A percentile compares a stretch with the other conserved stretches of the same genome.
Evolutionary conservation across 78 protist species (phyloP).

Genomic region (Dictyostelium intermedium): DNA sequence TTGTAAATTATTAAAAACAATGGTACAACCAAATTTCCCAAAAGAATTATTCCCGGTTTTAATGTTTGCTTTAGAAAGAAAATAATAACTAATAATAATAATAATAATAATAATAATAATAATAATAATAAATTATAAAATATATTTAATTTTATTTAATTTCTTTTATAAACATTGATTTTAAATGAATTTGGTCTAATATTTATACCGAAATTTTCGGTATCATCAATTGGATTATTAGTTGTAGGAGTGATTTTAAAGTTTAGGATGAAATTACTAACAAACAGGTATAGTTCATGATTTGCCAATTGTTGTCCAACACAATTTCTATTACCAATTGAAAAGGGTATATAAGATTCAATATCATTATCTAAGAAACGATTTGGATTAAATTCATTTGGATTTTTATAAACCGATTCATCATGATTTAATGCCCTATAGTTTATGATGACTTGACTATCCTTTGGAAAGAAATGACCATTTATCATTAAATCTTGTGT

Average conservation of each 20-base stretch:
- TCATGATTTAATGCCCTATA: not conserved
- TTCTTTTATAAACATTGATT: not conserved
- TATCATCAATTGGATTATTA: not conserved
- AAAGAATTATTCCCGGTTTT: slow-evolving; percentile 84
- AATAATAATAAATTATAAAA: no score
- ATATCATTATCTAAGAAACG: not conserved
- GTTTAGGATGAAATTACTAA: not conserved
- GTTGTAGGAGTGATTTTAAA: not conserved
- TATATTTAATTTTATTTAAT: no score
- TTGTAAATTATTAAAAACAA: slow-evolving; percentile 30
- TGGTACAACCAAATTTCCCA: slow-evolving; percentile 85
- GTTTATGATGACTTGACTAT: not conserved
- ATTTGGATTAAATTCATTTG: slow-evolving; percentile 18
- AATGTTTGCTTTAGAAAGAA: slow-evolving; percentile 49
- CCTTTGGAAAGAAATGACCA: slow-evolving; percentile 27
- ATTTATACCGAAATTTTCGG: not conserved
- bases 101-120: not conserved
- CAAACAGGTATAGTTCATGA: not conserved
- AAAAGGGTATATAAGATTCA: not conserved
- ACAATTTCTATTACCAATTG: not conserved
- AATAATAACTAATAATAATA: not conserved
- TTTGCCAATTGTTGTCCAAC: not conserved
- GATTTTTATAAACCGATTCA: not conserved
- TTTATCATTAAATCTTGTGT: not conserved
- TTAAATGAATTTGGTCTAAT: not conserved